Conservation (phyloP, 2,329 filamentous ascomycete genomes). For the Emergomyces pasteurianus region DNA sequence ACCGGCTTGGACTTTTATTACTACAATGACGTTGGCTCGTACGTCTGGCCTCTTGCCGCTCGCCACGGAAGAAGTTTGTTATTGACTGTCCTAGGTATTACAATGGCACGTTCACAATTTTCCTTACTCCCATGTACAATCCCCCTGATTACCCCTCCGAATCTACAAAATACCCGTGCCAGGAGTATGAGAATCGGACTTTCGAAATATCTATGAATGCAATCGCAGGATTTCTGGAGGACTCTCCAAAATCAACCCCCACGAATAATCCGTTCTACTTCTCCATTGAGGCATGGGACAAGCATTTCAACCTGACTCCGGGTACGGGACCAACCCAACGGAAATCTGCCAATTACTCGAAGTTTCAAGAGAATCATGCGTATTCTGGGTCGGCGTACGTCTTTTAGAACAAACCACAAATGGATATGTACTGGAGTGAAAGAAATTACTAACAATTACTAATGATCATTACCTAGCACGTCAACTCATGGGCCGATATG, state of each 20-base stretch:
- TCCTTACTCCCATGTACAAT: background rate
- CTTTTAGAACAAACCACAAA: background rate
- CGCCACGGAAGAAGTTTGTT: background rate
- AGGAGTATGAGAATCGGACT: background rate
- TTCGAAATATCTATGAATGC: background rate
- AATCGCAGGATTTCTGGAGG: background rate
- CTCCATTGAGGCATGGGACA: background rate
- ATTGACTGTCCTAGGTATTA: background rate
- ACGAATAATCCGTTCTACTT: background rate
- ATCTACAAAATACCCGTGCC: background rate
- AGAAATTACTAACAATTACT: background rate
- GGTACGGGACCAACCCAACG: background rate
- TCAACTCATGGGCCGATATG: background rate
- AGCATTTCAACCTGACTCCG: background rate
- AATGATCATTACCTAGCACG: background rate
- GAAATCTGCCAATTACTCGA: background rate
- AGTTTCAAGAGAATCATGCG: background rate
- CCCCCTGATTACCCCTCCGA: background rate
- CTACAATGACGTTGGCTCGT: background rate
- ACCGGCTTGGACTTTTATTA: background rate
- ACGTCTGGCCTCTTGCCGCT: background rate
- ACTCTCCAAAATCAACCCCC: background rate
- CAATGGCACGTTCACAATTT: background rate
- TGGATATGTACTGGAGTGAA: too few species aligned
- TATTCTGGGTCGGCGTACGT: background rate